Percentiles rank a stretch among this genome's conserved stretches.
phyloP scores from a whole-genome alignment of 352 stramenopile genomes.

The Globisporangium cystogenes region DNA sequence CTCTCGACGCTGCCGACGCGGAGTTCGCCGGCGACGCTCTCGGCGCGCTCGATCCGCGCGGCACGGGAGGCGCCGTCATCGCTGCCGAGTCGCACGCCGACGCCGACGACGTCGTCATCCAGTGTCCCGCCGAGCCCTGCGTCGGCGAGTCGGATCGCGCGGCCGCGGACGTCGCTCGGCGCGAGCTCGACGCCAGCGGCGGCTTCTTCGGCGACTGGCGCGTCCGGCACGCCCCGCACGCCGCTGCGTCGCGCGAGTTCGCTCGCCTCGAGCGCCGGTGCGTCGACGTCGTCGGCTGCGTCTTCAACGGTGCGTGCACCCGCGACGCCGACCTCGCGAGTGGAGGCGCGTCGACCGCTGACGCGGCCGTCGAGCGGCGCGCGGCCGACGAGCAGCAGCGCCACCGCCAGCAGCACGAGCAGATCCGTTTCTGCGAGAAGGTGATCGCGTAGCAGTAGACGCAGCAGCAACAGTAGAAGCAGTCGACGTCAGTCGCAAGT shows the following conservation, averaged over 20 bases:
- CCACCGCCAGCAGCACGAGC: not conserved
- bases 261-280: constrained; percentile 16
- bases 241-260: constrained; percentile 20
- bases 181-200: not conserved
- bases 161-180: constrained; percentile 18
- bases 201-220: constrained; percentile 13
- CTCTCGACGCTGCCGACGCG: constrained; percentile 37
- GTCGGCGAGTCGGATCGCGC: constrained; percentile 19
- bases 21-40: constrained; percentile 13
- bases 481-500: not conserved
- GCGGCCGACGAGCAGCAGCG: not conserved
- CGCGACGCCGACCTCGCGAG: constrained; percentile 3
- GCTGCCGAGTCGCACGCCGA: constrained; percentile 13
- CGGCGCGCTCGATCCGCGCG: constrained; percentile 16
- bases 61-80: constrained; percentile 11
- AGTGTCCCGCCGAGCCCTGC: constrained; percentile 13
- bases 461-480: constrained; percentile 1
- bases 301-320: constrained; percentile 11
- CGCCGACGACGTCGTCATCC: constrained; percentile 11
- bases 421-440: not conserved
- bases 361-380: constrained; percentile 4
- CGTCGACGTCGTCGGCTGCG: constrained; percentile 15
- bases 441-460: not conserved
- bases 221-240: constrained; percentile 16
- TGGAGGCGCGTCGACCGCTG: constrained; percentile 7